Evolutionary conservation across 2,329 filamentous ascomycete species (phyloP).

Genomic region (Coniochaeta sp.): DNA sequence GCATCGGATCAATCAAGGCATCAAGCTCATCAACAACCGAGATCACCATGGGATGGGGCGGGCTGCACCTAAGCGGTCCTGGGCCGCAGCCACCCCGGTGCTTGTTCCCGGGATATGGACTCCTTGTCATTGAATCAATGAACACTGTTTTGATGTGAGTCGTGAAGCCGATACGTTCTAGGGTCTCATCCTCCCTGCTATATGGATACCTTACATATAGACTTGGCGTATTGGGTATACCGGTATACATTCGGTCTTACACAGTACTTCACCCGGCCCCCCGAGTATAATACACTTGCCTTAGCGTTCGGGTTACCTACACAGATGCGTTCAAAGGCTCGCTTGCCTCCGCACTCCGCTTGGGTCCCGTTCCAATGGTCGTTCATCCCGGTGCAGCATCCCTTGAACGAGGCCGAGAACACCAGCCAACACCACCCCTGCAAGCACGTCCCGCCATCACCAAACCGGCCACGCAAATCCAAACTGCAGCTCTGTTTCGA

Average conservation of each 20-base stretch:
- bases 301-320: not conserved
- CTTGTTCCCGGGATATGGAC: not conserved
- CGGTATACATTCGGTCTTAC: no score
- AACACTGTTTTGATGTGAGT: not conserved
- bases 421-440: no score
- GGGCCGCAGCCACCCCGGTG: not conserved
- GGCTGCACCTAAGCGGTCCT: not conserved
- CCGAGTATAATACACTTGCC: not conserved
- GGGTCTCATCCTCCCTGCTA: not conserved
- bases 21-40: not conserved
- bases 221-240: no score
- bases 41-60: not conserved
- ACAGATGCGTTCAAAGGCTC: slow-evolving; percentile 1
- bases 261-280: no score
- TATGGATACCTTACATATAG: no score
- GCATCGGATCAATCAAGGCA: not conserved
- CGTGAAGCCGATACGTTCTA: not conserved
- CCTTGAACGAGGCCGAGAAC: not conserved
- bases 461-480: not conserved
- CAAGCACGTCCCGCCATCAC: not conserved
- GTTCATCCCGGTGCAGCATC: not conserved
- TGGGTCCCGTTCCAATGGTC: not conserved
- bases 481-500: slow-evolving; percentile 13
- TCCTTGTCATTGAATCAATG: not conserved
- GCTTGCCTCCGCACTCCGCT: not conserved